These are phyloP conservation scores for Gaertneriomyces semiglobifer DNA, from an alignment of 192 early-diverging fungal species.

Conservation along the genomic window DNA sequence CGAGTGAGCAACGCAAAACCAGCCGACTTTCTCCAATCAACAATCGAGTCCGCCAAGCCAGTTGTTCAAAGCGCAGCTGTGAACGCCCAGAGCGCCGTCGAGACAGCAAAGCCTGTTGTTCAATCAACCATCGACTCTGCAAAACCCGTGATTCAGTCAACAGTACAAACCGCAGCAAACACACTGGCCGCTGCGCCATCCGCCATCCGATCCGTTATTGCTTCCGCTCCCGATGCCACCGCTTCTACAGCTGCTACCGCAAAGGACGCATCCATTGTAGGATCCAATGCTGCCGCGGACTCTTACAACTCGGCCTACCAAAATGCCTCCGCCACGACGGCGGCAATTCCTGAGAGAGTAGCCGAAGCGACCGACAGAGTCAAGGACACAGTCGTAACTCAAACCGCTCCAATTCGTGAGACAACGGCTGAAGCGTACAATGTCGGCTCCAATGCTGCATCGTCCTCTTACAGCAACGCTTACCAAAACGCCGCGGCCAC, in stretches of 20 bases:
- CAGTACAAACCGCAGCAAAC: too few species aligned
- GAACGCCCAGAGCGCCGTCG: too few species aligned
- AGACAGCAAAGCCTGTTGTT: too few species aligned
- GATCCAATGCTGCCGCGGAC: not conserved
- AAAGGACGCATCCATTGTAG: not conserved
- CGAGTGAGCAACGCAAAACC: not conserved
- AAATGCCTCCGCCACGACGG: not conserved
- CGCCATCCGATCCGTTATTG: not conserved
- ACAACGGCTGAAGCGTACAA: not conserved
- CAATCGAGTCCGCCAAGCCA: too few species aligned
- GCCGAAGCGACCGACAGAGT: not conserved
- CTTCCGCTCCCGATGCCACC: not conserved
- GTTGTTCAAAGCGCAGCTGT: too few species aligned
- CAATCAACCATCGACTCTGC: too few species aligned
- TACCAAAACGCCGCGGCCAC: conserved; percentile 12
- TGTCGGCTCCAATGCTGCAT: not conserved
- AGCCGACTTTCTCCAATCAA: too few species aligned
- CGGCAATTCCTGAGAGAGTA: not conserved
- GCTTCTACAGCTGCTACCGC: not conserved
- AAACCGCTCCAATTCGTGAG: not conserved
- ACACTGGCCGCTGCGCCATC: too few species aligned
- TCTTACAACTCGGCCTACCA: not conserved
- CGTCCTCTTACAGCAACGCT: not conserved
- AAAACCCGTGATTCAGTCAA: too few species aligned
- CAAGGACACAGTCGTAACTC: not conserved